phyloP scores from a whole-genome alignment of 306 rosid species.

The Vigna unguiculata region DNA sequence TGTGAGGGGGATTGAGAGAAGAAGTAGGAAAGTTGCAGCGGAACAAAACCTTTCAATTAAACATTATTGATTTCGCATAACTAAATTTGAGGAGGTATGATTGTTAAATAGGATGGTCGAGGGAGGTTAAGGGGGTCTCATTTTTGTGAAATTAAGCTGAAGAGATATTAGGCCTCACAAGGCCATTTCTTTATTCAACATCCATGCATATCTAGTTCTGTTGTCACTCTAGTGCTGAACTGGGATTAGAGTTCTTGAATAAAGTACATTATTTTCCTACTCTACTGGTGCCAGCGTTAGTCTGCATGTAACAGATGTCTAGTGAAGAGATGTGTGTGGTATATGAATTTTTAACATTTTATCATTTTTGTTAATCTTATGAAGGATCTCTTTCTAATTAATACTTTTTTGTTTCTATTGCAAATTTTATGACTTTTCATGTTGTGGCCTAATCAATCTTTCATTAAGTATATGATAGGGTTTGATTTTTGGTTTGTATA shows the following conservation, averaged over 20 bases:
- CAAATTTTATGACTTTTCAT: too few relatives aligned
- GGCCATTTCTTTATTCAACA: neutral
- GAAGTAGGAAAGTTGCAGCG: neutral
- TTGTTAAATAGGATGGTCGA: neutral
- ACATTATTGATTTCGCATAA: neutral
- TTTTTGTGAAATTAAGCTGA: neutral
- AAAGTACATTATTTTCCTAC: neutral
- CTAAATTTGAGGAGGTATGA: neutral
- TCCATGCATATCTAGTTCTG: neutral
- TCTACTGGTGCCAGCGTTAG: neutral
- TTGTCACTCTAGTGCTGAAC: neutral
- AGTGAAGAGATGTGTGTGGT: neutral
- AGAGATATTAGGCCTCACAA: neutral
- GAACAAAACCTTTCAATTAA: neutral
- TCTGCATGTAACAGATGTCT: neutral
- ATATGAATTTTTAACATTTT: neutral
- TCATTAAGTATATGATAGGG: too few relatives aligned
- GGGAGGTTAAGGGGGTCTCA: neutral
- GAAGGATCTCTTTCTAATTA: constrained; percentile 7
- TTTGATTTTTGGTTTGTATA: too few relatives aligned
- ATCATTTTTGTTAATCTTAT: constrained; percentile 4
- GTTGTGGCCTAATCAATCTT: too few relatives aligned
- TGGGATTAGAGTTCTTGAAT: neutral
- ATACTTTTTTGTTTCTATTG: too few relatives aligned
- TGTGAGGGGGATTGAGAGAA: neutral